These are phyloP conservation scores for Globisporangium parvum DNA, from an alignment of 352 stramenopile species.

Conservation along the genomic window DNA sequence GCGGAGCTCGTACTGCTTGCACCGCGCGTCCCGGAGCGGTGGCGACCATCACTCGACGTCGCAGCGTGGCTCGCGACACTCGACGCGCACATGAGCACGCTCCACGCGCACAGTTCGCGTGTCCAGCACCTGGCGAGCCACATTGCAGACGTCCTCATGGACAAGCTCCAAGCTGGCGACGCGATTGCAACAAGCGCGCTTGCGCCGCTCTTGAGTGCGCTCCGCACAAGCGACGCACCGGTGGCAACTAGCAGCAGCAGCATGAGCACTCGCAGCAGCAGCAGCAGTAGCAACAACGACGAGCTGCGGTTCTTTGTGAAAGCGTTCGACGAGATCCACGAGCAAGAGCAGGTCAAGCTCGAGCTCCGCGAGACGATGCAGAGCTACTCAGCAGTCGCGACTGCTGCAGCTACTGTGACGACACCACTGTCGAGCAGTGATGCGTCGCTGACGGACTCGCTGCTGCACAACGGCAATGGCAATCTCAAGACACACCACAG, in stretches of 20 bases:
- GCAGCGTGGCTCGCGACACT: slow-evolving; percentile 29
- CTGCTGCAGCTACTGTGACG: slow-evolving; percentile 6
- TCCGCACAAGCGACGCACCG: slow-evolving; percentile 29
- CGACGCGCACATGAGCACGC: slow-evolving; percentile 32
- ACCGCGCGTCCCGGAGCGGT: slow-evolving; percentile 26
- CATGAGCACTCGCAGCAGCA: slow-evolving; percentile 28
- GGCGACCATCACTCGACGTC: slow-evolving; percentile 34
- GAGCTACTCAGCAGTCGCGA: slow-evolving; percentile 23
- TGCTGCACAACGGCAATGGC: not conserved
- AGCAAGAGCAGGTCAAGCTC: slow-evolving; percentile 46
- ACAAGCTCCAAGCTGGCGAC: slow-evolving; percentile 38
- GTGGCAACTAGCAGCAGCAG: slow-evolving; percentile 21
- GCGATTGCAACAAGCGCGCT: slow-evolving; percentile 46
- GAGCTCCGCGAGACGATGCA: slow-evolving; percentile 40
- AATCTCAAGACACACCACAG: no score
- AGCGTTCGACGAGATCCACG: slow-evolving; percentile 53
- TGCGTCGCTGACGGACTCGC: not conserved
- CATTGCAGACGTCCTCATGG: slow-evolving; percentile 49
- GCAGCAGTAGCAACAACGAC: slow-evolving; percentile 33
- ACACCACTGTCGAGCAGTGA: not conserved
- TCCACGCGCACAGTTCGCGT: slow-evolving; percentile 33
- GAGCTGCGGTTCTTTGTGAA: slow-evolving; percentile 67
- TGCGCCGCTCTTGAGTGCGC: slow-evolving; percentile 33
- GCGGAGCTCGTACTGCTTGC: slow-evolving; percentile 42
- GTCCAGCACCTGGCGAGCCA: slow-evolving; percentile 34